Conservation (phyloP, 768 basidiomycete genomes). For the Auriscalpium microsporum region DNA sequence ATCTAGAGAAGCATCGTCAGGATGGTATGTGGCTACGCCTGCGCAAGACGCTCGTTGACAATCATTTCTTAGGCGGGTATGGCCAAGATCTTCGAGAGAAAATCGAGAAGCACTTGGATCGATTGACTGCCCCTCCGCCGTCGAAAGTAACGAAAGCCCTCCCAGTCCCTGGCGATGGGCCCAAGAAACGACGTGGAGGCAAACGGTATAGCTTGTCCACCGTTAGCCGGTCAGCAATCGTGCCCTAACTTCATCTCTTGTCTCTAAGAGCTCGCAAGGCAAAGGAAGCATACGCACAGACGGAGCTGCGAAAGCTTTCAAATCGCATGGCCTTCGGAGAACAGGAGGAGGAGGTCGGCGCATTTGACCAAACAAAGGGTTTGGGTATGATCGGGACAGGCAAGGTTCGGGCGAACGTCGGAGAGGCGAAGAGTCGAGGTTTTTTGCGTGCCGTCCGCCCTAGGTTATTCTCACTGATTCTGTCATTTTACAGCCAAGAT, state of each 20-base stretch:
- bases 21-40: slow-evolving; percentile 50
- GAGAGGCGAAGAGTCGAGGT: slow-evolving; percentile 91
- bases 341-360: slow-evolving; percentile 91
- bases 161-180: slow-evolving; percentile 90
- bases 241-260: not conserved
- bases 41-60: not conserved
- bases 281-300: slow-evolving; percentile 97
- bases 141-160: slow-evolving; percentile 89
- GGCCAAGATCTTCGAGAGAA: slow-evolving; percentile 76
- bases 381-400: slow-evolving; percentile 97
- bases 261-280: slow-evolving; percentile 93
- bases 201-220: slow-evolving; percentile 54
- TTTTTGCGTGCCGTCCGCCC: slow-evolving; percentile 1
- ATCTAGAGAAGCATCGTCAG: slow-evolving; percentile 74
- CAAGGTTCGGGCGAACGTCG: slow-evolving; percentile 79
- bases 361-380: slow-evolving; percentile 96
- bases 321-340: slow-evolving; percentile 96
- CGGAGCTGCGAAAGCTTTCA: slow-evolving; percentile 92
- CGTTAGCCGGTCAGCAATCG: not conserved
- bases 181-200: slow-evolving; percentile 92
- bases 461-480: slow-evolving; percentile 2
- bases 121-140: slow-evolving; percentile 89
- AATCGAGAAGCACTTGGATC: slow-evolving; percentile 88
- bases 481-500: slow-evolving; percentile 64
- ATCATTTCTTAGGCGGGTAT: slow-evolving; percentile 47